Conservation (phyloP, 352 stramenopile species). For the Pythium insidiosum region DNA sequence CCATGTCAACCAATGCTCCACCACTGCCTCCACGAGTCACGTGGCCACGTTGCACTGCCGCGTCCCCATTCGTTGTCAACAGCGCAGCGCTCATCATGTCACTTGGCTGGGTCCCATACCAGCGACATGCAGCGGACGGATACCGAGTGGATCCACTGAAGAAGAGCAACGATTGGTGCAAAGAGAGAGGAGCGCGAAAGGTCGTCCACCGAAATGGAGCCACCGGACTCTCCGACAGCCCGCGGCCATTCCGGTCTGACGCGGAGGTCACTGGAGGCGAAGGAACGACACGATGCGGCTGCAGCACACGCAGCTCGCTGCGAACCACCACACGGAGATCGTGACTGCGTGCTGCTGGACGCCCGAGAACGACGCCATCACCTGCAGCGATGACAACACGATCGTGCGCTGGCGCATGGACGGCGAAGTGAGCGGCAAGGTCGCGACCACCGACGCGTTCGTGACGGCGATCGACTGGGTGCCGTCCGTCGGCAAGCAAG, state of each 20-base stretch:
- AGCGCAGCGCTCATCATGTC: too few species aligned
- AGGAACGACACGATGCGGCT: slow-evolving; percentile 67
- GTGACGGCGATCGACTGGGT: slow-evolving; percentile 79
- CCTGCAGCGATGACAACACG: slow-evolving; percentile 79
- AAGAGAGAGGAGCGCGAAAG: slow-evolving; percentile 1
- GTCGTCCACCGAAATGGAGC: slow-evolving; percentile 2
- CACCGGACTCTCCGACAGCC: too few species aligned
- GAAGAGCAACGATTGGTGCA: not conserved
- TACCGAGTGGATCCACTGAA: not conserved
- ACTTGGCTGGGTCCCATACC: not conserved
- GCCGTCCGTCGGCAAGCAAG: slow-evolving; percentile 75
- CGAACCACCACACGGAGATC: slow-evolving; percentile 73
- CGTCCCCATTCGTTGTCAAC: too few species aligned
- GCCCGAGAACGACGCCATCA: slow-evolving; percentile 84
- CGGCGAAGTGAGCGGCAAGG: slow-evolving; percentile 65
- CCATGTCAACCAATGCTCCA: too few species aligned
- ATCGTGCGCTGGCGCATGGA: slow-evolving; percentile 83
- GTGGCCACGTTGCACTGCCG: too few species aligned
- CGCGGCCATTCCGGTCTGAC: not conserved
- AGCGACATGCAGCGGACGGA: not conserved
- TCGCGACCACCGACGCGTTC: slow-evolving; percentile 66
- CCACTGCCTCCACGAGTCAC: too few species aligned
- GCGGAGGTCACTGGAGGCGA: not conserved
- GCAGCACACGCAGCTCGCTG: slow-evolving; percentile 64
- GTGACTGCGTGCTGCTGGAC: slow-evolving; percentile 84